These are phyloP conservation scores for Diplogelasinospora grovesii DNA, from an alignment of 495 filamentous ascomycete genomes.

Conservation along the genomic window DNA sequence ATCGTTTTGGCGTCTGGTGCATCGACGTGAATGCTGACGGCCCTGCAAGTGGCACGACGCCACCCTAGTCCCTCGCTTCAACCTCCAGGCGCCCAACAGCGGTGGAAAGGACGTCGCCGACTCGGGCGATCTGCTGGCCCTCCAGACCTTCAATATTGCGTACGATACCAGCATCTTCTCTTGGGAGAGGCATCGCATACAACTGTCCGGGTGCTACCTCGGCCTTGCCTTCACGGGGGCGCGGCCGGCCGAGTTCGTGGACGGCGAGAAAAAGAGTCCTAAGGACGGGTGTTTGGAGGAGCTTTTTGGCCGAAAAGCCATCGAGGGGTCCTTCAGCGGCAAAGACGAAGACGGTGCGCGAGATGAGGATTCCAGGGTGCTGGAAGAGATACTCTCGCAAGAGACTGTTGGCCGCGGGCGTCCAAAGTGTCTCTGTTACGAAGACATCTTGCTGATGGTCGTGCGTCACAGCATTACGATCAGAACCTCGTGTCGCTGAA, in stretches of 20 bases:
- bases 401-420: conserved; percentile 4
- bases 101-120: conserved; percentile 24
- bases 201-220: conserved; percentile 11
- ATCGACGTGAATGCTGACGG: not conserved
- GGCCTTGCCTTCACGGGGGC: conserved; percentile 12
- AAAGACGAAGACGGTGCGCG: not conserved
- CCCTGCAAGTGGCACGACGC: conserved; percentile 20
- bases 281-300: conserved; percentile 16
- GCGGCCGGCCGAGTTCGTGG: conserved; percentile 16
- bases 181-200: conserved; percentile 15
- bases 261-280: conserved; percentile 12
- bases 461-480: no score
- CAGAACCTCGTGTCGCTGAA: no score
- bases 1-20: conserved; percentile 3
- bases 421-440: conserved; percentile 20
- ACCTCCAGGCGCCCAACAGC: conserved; percentile 25
- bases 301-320: conserved; percentile 7
- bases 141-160: conserved; percentile 22
- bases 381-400: conserved; percentile 5
- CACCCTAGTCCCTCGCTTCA: conserved; percentile 17
- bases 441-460: conserved; percentile 20
- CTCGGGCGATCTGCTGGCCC: conserved; percentile 15
- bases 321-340: not conserved
- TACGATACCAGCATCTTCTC: conserved; percentile 21
- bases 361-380: conserved; percentile 6